Evolutionary conservation across 1,139 yeast species (phyloP).

Genomic region (Saccharomyces hybrid): DNA sequence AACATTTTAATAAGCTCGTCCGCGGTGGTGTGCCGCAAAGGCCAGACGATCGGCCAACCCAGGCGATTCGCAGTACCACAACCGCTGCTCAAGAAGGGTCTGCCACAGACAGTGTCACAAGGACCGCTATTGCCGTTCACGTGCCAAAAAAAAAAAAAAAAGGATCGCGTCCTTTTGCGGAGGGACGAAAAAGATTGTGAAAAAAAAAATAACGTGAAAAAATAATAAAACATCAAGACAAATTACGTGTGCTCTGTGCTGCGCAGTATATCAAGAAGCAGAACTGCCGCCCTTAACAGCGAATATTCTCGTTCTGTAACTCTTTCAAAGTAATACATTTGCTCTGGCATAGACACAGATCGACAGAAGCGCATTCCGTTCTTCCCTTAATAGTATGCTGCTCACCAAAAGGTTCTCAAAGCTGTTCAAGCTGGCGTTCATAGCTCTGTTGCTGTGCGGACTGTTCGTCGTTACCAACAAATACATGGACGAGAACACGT

Average conservation of each 20-base stretch:
- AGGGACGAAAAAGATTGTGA: too few relatives aligned
- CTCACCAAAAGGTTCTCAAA: conserved; percentile 18
- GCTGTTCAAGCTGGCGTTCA: conserved; percentile 14
- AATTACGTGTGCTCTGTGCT: too few relatives aligned
- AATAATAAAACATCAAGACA: too few relatives aligned
- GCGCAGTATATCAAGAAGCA: too few relatives aligned
- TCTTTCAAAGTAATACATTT: background rate
- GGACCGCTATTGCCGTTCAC: too few relatives aligned
- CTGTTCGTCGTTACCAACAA: conserved; percentile 9
- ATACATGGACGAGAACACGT: conserved; percentile 11
- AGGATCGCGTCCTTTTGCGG: background rate
- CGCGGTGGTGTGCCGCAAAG: background rate
- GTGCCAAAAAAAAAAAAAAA: background rate
- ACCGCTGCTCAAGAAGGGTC: background rate
- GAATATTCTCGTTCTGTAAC: background rate
- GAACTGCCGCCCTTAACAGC: background rate
- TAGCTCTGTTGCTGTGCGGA: conserved; percentile 10
- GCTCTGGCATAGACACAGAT: background rate
- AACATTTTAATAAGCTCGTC: background rate
- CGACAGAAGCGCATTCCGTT: background rate
- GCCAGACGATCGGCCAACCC: background rate
- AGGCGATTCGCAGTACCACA: background rate
- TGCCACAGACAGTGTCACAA: background rate
- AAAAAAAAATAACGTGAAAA: too few relatives aligned
- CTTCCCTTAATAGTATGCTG: conserved; percentile 4